Evolutionary conservation across 176 grass and related monocot genomes (phyloP), one percentile per base, ranked within the genome.

Genomic region (Ensete ventricosum): DNA sequence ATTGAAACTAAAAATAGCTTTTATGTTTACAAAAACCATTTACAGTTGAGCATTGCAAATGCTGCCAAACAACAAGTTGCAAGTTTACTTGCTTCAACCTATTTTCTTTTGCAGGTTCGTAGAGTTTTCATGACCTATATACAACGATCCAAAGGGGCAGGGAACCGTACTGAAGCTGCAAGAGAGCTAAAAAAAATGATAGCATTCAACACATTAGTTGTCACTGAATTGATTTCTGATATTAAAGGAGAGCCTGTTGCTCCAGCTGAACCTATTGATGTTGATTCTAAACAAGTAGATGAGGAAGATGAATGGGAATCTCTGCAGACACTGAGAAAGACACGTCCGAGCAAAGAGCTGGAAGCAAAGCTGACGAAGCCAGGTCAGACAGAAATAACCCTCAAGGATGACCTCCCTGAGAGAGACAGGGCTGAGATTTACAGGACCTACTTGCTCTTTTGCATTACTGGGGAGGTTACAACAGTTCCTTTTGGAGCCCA

Each of bases 111-210:
- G 29, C 77, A 99, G 95, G 95, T 91, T 71, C 80, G 95, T 10
- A 94, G 82, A 73, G 54, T 91, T 50, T 89, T 99, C 75, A 57
- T 94, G 75, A 91, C 55, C 79, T 99, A 94, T 83, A 81, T 91
- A 54, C 81, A 89, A 78, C 83, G 77, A 80, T 82, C 95, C 77
- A 93, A 86, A 87, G 82, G 80, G 53, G 82, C 82, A 84, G 87
- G 86, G 54, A 94, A 89, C 72, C 81, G 80, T 68, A 91, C 88
- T 80, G 95, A 94, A 85, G 86, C 87, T 76, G 90, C 95, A 79
- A 99, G 87, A 82, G 95, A 91, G 76, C 78, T 99, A 55, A 88
- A 94, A 80, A 91, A 94, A 80, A 78, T 99, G 82, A 84, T 99
- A 77, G 79, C 84, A 70, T 99, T 94, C 78, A 99, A 99, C 64